phyloP scores from a whole-genome alignment of 2,329 filamentous ascomycete species.

The Cladobotryum mycophilum region DNA sequence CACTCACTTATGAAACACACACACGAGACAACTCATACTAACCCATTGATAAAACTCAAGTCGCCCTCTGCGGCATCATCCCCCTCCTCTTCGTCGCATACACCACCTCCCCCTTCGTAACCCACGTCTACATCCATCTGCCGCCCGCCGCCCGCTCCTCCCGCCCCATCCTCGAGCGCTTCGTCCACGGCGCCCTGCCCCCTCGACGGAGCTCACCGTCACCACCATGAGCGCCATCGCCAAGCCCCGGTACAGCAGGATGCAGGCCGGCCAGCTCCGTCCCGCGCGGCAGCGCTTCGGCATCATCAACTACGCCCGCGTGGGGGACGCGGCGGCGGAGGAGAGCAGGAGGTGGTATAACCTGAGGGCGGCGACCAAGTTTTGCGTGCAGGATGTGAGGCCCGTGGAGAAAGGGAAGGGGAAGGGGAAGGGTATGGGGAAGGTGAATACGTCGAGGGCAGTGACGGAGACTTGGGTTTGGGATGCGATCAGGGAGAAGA shows the following conservation, averaged over 20 bases:
- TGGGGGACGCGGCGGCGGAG: constrained; percentile 19
- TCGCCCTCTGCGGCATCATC: constrained; percentile 53
- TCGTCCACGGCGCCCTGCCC: constrained; percentile 38
- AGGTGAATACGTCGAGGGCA: constrained; percentile 21
- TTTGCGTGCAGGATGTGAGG: constrained; percentile 30
- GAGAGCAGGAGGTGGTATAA: constrained; percentile 36
- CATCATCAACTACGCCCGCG: constrained; percentile 35
- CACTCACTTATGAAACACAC: neutral
- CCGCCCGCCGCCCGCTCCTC: constrained; percentile 60
- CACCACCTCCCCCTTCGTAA: constrained; percentile 64
- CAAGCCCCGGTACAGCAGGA: constrained; percentile 44
- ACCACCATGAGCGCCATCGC: constrained; percentile 51
- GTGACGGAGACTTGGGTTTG: constrained; percentile 36
- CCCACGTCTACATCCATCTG: constrained; percentile 62
- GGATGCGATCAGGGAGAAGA: constrained; percentile 30
- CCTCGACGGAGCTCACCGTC: constrained; percentile 41
- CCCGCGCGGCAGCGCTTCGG: constrained; percentile 28
- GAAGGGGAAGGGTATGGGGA: constrained; percentile 7
- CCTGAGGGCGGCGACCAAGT: constrained; percentile 32
- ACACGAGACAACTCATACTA: neutral
- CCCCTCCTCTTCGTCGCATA: constrained; percentile 61
- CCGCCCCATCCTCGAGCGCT: constrained; percentile 47
- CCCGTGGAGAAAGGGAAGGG: constrained; percentile 6
- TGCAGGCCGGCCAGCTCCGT: constrained; percentile 33
- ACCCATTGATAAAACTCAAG: constrained; percentile 31